Evolutionary conservation across 225 moss, liverwort and hornwort species (phyloP).

Genomic region (Polytrichum formosum): DNA sequence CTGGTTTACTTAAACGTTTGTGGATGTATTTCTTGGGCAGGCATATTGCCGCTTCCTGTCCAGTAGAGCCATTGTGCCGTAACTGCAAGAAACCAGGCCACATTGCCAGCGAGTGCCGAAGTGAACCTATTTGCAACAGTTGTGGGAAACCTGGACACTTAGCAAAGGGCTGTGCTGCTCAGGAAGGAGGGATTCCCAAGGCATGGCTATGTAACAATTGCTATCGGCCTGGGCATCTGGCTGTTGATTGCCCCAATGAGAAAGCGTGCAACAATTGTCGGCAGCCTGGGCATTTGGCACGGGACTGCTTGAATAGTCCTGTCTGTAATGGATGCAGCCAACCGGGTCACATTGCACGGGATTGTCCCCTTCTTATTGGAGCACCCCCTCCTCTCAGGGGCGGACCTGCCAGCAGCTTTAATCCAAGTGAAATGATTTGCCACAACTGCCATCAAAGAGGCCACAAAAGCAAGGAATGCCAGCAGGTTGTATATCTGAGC

Average conservation of each 20-base stretch:
- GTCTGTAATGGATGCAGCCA: conserved; percentile 73
- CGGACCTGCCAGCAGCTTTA: conserved; percentile 43
- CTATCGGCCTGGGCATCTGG: conserved; percentile 67
- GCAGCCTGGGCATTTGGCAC: conserved; percentile 61
- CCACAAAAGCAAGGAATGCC: conserved; percentile 71
- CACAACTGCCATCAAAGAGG: conserved; percentile 70
- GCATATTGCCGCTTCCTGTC: conserved; percentile 69
- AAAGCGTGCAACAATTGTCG: conserved; percentile 74
- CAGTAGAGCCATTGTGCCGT: conserved; percentile 60
- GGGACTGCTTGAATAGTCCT: conserved; percentile 62
- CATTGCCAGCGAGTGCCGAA: conserved; percentile 66
- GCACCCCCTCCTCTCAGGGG: conserved; percentile 30
- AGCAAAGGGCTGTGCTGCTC: conserved; percentile 62
- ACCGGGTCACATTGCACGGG: conserved; percentile 64
- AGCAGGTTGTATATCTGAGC: conserved; percentile 28
- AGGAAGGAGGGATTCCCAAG: conserved; percentile 62
- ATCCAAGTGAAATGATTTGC: conserved; percentile 57
- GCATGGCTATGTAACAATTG: conserved; percentile 70
- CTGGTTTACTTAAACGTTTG: not conserved
- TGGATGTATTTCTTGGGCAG: conserved; percentile 22
- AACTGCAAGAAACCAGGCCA: conserved; percentile 75
- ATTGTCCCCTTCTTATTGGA: conserved; percentile 40
- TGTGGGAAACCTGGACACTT: conserved; percentile 70
- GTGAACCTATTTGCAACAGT: conserved; percentile 67
- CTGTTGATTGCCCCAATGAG: conserved; percentile 69